These are phyloP conservation scores for Mortierella polycephala DNA, from an alignment of 371 early-diverging fungal species.

Conservation along the genomic window DNA sequence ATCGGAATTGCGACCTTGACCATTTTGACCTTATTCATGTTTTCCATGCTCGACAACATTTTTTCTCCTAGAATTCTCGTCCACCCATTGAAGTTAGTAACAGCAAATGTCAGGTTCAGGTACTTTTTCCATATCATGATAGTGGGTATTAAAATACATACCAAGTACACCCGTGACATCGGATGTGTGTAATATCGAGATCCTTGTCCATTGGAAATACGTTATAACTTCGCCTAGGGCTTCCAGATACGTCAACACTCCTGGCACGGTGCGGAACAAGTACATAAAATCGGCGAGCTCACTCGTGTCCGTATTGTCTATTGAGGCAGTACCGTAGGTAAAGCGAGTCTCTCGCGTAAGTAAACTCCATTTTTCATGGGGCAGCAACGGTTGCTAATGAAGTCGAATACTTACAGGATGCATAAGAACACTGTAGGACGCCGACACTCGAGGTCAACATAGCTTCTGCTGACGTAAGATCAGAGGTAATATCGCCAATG, in stretches of 20 bases:
- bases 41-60: slow-evolving; percentile 8
- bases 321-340: not conserved
- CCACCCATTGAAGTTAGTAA: not conserved
- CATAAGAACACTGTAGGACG: slow-evolving; percentile 41
- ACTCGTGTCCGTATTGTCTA: slow-evolving; percentile 28
- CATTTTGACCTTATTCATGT: not conserved
- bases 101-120: not conserved
- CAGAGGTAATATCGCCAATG: slow-evolving; percentile 41
- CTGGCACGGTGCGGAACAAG: slow-evolving; percentile 33
- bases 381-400: too few relatives aligned
- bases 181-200: slow-evolving; percentile 31
- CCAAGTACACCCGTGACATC: slow-evolving; percentile 32
- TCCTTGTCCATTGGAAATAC: slow-evolving; percentile 27
- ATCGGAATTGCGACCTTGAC: slow-evolving; percentile 14
- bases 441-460: slow-evolving; percentile 49
- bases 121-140: not conserved
- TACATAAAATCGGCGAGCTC: slow-evolving; percentile 18
- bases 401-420: slow-evolving; percentile 29
- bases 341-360: not conserved
- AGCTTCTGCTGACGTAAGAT: slow-evolving; percentile 40
- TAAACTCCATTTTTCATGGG: not conserved
- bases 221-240: slow-evolving; percentile 15
- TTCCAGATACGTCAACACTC: slow-evolving; percentile 12
- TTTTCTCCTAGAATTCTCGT: slow-evolving; percentile 21
- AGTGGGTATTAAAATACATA: not conserved